Percentiles rank a stretch among this genome's conserved stretches.
Evolutionary conservation across 345 rosid genomes (phyloP).

Genomic region (Euphorbia lathyris): DNA sequence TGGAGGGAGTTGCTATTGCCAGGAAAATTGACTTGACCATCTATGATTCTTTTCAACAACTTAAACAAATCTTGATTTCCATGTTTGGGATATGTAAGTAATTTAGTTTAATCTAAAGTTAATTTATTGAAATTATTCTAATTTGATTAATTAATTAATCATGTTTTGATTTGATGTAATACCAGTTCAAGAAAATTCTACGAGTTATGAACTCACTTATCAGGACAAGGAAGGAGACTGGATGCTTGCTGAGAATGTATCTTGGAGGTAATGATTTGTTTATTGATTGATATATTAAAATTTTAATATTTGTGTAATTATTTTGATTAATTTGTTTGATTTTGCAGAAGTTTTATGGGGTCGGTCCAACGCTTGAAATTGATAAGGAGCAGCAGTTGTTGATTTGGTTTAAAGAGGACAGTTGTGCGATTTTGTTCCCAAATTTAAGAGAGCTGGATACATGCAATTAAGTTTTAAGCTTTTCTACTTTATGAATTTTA

Average conservation of each 20-base stretch:
- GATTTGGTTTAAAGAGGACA: background rate
- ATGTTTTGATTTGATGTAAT: no score
- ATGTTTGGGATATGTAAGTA: constrained; percentile 43
- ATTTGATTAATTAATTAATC: background rate
- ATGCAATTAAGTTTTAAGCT: no score
- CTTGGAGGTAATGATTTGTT: constrained; percentile 35
- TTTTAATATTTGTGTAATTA: background rate
- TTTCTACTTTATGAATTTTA: background rate
- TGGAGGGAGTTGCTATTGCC: constrained; percentile 52
- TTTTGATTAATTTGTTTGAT: background rate
- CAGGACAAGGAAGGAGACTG: constrained; percentile 44
- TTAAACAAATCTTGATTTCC: constrained; percentile 29
- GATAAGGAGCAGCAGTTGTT: constrained; percentile 16
- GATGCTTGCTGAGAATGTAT: constrained; percentile 32
- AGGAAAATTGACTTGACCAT: constrained; percentile 44
- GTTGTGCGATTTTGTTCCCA: background rate
- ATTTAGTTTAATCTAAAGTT: no score
- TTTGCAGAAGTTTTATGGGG: constrained; percentile 34
- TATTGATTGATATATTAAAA: background rate
- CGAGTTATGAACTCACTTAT: constrained; percentile 28
- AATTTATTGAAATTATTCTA: background rate
- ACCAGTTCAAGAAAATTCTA: constrained; percentile 34
- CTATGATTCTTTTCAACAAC: constrained; percentile 30
- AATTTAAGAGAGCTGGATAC: background rate
- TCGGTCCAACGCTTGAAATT: constrained; percentile 37